Percentiles rank a stretch among this genome's conserved stretches.
phyloP scores from a whole-genome alignment of 2,329 filamentous ascomycete genomes.

The Aureobasidium uvarum region DNA sequence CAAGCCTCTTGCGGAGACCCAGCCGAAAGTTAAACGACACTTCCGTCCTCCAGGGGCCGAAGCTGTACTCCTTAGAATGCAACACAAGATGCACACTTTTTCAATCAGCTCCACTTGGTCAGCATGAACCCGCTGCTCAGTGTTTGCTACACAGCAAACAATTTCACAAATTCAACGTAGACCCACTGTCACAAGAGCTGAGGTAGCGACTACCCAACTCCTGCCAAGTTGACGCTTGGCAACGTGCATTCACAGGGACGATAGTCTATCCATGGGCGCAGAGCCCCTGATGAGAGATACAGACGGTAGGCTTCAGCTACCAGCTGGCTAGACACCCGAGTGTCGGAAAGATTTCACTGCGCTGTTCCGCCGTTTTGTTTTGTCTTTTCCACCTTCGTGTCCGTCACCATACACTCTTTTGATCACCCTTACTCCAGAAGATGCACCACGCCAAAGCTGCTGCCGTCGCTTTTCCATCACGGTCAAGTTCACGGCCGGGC shows the following conservation, averaged over 20 bases:
- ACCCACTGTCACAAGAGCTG: background rate
- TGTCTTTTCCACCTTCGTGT: conserved; percentile 22
- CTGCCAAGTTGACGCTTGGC: conserved; percentile 21
- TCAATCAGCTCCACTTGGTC: background rate
- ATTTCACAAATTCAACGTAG: background rate
- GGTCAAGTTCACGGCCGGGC: background rate
- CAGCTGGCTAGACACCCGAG: background rate
- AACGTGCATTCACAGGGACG: conserved; percentile 13
- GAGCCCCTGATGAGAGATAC: conserved; percentile 2
- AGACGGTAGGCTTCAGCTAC: conserved; percentile 10
- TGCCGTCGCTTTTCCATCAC: conserved; percentile 7
- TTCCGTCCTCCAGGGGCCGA: background rate
- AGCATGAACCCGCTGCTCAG: background rate
- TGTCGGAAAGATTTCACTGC: background rate
- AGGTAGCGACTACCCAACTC: conserved; percentile 1
- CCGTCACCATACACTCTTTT: background rate
- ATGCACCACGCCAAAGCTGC: conserved; percentile 18
- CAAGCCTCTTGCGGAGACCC: background rate
- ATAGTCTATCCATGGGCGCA: conserved; percentile 1
- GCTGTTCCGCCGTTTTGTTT: conserved; percentile 6
- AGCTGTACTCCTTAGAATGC: background rate
- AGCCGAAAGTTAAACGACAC: conserved; percentile 22
- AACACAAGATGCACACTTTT: background rate
- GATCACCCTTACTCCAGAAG: background rate
- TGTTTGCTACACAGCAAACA: conserved; percentile 10